phyloP scores from a whole-genome alignment of 768 basidiomycete genomes.

The Hebeloma cylindrosporum region DNA sequence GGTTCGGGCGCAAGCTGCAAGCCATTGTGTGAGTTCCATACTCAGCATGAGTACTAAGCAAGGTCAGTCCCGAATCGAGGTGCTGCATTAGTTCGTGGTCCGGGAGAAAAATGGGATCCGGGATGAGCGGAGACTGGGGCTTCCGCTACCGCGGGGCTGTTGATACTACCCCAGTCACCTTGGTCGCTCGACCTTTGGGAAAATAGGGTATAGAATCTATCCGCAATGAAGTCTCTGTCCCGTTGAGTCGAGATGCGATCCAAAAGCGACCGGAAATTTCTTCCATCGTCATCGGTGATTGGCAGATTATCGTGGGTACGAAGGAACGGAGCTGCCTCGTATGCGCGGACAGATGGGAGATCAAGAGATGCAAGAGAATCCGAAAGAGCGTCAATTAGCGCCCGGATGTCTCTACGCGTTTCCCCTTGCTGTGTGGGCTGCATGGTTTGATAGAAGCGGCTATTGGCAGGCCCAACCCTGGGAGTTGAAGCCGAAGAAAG shows the following conservation, averaged over 20 bases:
- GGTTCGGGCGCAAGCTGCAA: too few relatives aligned
- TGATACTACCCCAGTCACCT: neutral
- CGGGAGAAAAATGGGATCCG: neutral
- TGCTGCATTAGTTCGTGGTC: neutral
- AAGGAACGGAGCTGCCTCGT: neutral
- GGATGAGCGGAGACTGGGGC: neutral
- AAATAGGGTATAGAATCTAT: neutral
- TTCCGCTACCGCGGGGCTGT: neutral
- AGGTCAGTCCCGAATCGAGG: neutral
- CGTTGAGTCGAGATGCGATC: slow-evolving; percentile 11
- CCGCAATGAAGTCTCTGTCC: slow-evolving; percentile 1
- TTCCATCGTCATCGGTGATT: slow-evolving; percentile 4
- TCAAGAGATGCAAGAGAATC: too few relatives aligned
- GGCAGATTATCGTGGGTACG: slow-evolving; percentile 2
- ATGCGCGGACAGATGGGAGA: neutral
- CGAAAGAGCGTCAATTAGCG: slow-evolving; percentile 21
- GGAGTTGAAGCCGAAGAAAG: too few relatives aligned
- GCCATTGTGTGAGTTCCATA: too few relatives aligned
- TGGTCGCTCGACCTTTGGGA: neutral
- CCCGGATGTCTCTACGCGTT: slow-evolving; percentile 23
- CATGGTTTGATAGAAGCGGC: too few relatives aligned
- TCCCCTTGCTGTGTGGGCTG: too few relatives aligned
- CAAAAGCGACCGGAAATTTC: slow-evolving; percentile 10
- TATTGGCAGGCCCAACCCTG: too few relatives aligned
- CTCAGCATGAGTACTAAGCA: neutral